Evolutionary conservation across 2,329 filamentous ascomycete species (phyloP).

Genomic region (Lecanoromycetidae sp.): DNA sequence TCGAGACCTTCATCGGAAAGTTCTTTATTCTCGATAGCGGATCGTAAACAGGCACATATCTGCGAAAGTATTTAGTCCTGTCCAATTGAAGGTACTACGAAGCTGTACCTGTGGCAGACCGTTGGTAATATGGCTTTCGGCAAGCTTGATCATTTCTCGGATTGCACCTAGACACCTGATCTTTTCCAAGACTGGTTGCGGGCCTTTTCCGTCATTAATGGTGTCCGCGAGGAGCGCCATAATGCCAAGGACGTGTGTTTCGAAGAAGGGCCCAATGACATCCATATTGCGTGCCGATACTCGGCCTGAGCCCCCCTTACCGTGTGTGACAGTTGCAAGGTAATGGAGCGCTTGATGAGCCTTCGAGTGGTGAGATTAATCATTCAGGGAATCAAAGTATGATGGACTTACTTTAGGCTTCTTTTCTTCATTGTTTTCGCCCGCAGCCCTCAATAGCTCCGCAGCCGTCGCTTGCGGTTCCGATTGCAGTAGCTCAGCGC

Average conservation of each 20-base stretch:
- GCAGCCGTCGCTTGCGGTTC: constrained; percentile 66
- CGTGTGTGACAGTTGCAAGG: constrained; percentile 40
- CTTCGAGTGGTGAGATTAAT: constrained; percentile 16
- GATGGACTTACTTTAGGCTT: constrained; percentile 42
- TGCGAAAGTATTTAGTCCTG: constrained; percentile 27
- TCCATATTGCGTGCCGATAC: constrained; percentile 39
- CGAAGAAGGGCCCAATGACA: constrained; percentile 61
- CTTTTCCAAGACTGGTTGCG: constrained; percentile 54
- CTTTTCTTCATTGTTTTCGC: constrained; percentile 48
- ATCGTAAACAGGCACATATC: constrained; percentile 86
- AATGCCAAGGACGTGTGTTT: constrained; percentile 72
- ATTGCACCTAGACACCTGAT: constrained; percentile 68
- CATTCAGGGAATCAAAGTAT: neutral
- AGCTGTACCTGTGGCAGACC: constrained; percentile 68
- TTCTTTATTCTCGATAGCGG: constrained; percentile 61
- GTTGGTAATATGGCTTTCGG: constrained; percentile 58
- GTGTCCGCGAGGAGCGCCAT: constrained; percentile 69
- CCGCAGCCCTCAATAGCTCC: constrained; percentile 69
- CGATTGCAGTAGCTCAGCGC: constrained; percentile 58
- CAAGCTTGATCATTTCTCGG: constrained; percentile 72
- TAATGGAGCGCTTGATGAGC: constrained; percentile 40
- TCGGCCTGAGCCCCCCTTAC: constrained; percentile 34
- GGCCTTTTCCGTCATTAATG: constrained; percentile 55
- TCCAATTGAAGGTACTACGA: neutral
- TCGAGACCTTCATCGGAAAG: constrained; percentile 69